phyloP scores from a whole-genome alignment of 345 rosid species.

The Crucihimalaya himalaica region DNA sequence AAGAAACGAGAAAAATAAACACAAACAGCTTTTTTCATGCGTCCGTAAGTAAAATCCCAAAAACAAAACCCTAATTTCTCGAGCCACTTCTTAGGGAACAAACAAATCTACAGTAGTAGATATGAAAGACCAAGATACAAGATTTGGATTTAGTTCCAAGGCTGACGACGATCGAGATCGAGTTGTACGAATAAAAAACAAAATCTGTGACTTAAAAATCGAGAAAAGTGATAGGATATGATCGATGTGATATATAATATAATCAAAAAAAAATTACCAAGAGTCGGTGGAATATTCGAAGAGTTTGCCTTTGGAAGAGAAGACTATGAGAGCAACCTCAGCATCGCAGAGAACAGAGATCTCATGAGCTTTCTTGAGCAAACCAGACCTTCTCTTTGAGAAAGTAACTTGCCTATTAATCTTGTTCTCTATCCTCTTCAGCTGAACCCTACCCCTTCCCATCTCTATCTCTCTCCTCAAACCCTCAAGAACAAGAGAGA shows the following conservation, averaged over 20 bases:
- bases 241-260: slow-evolving; percentile 30
- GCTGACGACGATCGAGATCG: slow-evolving; percentile 19
- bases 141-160: slow-evolving; percentile 12
- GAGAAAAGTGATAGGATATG: slow-evolving; percentile 15
- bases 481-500: slow-evolving; percentile 35
- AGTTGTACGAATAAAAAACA: background rate
- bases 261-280: slow-evolving; percentile 45
- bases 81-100: slow-evolving; percentile 40
- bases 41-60: slow-evolving; percentile 37
- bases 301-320: slow-evolving; percentile 85
- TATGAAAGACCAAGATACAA: background rate
- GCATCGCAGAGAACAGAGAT: slow-evolving; percentile 88
- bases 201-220: slow-evolving; percentile 12
- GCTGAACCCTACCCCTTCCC: slow-evolving; percentile 93
- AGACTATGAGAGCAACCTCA: slow-evolving; percentile 73
- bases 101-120: slow-evolving; percentile 30
- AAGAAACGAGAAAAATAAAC: background rate
- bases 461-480: slow-evolving; percentile 41
- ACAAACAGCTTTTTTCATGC: slow-evolving; percentile 35
- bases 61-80: slow-evolving; percentile 41
- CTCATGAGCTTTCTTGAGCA: slow-evolving; percentile 87
- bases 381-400: slow-evolving; percentile 77
- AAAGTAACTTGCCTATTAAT: slow-evolving; percentile 87
- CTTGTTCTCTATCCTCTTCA: slow-evolving; percentile 94
- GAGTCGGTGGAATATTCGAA: slow-evolving; percentile 76